Conservation (phyloP, 495 filamentous ascomycete species). For the Aspergillus steynii region DNA sequence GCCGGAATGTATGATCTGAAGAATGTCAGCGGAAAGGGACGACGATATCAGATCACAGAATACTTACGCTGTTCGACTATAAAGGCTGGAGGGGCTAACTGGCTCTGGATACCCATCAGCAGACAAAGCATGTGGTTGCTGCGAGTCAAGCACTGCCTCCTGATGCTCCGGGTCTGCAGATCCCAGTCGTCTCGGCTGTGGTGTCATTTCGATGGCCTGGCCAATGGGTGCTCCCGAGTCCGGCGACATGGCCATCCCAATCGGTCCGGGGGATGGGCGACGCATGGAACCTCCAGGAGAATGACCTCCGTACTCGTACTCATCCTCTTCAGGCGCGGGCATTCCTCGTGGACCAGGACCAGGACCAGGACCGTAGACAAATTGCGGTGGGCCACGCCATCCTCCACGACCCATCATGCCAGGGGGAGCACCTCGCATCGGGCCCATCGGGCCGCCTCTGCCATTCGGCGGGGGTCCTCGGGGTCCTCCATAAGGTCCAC, state of each 20-base stretch:
- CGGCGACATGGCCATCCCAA: constrained; percentile 50
- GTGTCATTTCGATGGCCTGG: constrained; percentile 85
- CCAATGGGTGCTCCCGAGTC: constrained; percentile 52
- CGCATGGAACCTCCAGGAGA: constrained; percentile 31
- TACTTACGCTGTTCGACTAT: constrained; percentile 74
- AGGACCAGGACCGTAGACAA: constrained; percentile 41
- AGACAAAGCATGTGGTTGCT: constrained; percentile 55
- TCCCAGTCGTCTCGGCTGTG: constrained; percentile 28
- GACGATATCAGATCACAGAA: not conserved
- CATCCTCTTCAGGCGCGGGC: constrained; percentile 32
- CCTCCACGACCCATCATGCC: constrained; percentile 49
- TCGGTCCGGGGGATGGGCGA: constrained; percentile 59
- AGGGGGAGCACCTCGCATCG: constrained; percentile 33
- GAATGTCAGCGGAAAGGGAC: constrained; percentile 29
- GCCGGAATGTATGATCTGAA: constrained; percentile 63
- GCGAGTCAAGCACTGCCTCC: constrained; percentile 64
- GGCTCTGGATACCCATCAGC: constrained; percentile 29
- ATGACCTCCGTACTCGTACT: constrained; percentile 30
- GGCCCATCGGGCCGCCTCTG: constrained; percentile 40
- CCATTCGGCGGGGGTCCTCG: constrained; percentile 33
- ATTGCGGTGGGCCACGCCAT: constrained; percentile 55
- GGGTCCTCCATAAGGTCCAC: constrained; percentile 48
- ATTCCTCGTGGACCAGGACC: constrained; percentile 27
- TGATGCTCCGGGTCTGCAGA: constrained; percentile 50
- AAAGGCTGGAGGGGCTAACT: constrained; percentile 62